Percentiles rank a stretch among this genome's conserved stretches.
phyloP scores from a whole-genome alignment of 495 filamentous ascomycete genomes.

The Immersiella caudata region DNA sequence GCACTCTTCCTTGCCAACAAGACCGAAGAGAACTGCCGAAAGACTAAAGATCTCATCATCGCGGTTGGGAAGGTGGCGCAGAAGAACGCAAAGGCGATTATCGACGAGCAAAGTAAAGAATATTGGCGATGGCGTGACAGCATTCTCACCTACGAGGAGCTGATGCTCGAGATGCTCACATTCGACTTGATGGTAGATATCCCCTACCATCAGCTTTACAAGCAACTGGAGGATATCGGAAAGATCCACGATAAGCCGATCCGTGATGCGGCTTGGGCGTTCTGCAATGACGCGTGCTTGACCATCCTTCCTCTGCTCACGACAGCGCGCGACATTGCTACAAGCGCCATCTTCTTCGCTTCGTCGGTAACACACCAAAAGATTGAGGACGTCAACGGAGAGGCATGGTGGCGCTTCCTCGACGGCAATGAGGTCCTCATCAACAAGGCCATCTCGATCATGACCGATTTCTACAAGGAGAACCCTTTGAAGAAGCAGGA shows the following conservation, averaged over 20 bases:
- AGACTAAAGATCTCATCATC: constrained; percentile 89
- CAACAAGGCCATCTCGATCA: constrained; percentile 65
- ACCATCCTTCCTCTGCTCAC: constrained; percentile 86
- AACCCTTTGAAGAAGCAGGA: constrained; percentile 58
- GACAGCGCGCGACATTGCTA: constrained; percentile 75
- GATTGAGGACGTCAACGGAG: constrained; percentile 76
- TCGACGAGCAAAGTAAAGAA: constrained; percentile 95
- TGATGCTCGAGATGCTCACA: constrained; percentile 86
- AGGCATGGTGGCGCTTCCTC: constrained; percentile 83
- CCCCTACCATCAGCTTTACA: constrained; percentile 79
- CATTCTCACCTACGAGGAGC: constrained; percentile 86
- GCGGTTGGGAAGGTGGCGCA: constrained; percentile 93
- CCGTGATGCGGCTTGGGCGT: constrained; percentile 85
- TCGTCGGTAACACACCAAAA: constrained; percentile 66
- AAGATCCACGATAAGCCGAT: constrained; percentile 72
- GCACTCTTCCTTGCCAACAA: constrained; percentile 93
- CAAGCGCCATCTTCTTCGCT: constrained; percentile 84
- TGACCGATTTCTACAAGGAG: constrained; percentile 75
- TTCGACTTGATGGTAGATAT: constrained; percentile 90
- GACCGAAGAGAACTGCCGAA: constrained; percentile 92
- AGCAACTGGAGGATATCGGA: constrained; percentile 69
- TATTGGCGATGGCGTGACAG: constrained; percentile 97
- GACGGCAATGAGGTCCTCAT: constrained; percentile 64
- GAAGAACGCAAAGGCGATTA: constrained; percentile 80
- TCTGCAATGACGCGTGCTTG: constrained; percentile 84